Evolutionary conservation across 129 eudicot species (phyloP), one percentile per base, ranked within the genome.

Genomic region (Escallonia herrerae): DNA sequence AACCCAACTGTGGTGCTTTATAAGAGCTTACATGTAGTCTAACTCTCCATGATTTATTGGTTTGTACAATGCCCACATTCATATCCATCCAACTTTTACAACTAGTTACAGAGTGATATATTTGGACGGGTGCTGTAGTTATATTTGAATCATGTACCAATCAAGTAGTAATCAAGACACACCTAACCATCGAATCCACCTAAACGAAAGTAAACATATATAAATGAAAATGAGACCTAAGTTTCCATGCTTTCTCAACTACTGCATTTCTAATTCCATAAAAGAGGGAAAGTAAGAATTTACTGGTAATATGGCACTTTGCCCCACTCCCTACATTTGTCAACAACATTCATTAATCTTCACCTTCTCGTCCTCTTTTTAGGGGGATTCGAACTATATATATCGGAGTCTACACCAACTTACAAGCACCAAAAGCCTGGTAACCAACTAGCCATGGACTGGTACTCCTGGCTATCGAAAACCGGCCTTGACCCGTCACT

Each of bases 401-500:
- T 48, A 14, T 14, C 46, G 40, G 14, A 51, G 33, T 9, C 58
- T 11, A 11, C 5, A 8, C 14, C 7, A 15, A 53, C 14, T 53
- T 53, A 13, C 54, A 63, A 63, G 14, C n/a, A 55, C 53, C 1
- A 9, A 58, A 7, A 44, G 22, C 41, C 1, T 4, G 63, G 15
- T n/a, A 13, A 11, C 56, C 46, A 55, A 50, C 40, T 54, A 74
- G 64, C 70, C 81, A 86, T 86, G 94, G 89, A 86, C 56, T 86
- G 94, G 94, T 72, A 74, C 72, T 62, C 94, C 44, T 86, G 94
- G 94, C 60, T 86, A 74, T 80, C 86, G 5, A 82, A 75, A 74
- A 80, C 86, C 55, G 79, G 63, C 54, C 86, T 86, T 40, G 86
- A 86, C 11, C 84, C 83, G 5, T 57, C 69, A 6, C 54, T 80